Base-by-base conservation (phyloP, 2,329 filamentous ascomycete genomes). In the Shiraia bambusicola region DNA sequence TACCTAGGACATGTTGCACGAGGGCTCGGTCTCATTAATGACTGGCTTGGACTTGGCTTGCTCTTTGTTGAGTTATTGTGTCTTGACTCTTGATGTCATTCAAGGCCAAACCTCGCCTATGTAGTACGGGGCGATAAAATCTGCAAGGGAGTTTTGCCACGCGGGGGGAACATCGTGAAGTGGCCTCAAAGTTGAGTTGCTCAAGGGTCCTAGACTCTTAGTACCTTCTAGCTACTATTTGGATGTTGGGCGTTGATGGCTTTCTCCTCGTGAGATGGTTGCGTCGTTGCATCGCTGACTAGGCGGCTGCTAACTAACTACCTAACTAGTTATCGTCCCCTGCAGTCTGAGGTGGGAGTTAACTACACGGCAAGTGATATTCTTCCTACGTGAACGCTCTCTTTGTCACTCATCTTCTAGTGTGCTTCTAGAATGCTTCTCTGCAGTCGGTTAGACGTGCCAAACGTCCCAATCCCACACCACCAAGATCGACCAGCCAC, bases 381-480 rank as follows among this genome's bases (percentile, higher is more conserved):
- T n/a, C n/a, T 28, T 28, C 26, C 11, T 28, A 28, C 13, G 26
- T 9, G 28, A 30, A 6, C 8, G n/a, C 3, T 10, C n/a, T 30
- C 13, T 14, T 14, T 30, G 28, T 15, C 28, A 39, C 22, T 30
- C 19, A 13, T n/a, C 17, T 56, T 59, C 56, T 56, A 57, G 51
- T 25, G 17, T 3, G 3, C 47, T 59, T 59, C 56, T 56, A 59
- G 50, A 47, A 37, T 32, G 30, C 46, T 59, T 58, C 54, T 36
- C 17, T 47, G 51, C 49, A 52, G 42, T 22, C 16, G 10, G 13
- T 19, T 17, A 12, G 6, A 19, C 17, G 26, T 17, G 39, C 14
- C 15, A 27, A 15, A 2, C 19, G 31, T 31, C 33, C 28, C 27
- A n/a, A n/a, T n/a, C n/a, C n/a, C n/a, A n/a, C n/a, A n/a, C n/a